Conservation (phyloP, 1,284 basidiomycete species). For the Cerioporus squamosus region DNA sequence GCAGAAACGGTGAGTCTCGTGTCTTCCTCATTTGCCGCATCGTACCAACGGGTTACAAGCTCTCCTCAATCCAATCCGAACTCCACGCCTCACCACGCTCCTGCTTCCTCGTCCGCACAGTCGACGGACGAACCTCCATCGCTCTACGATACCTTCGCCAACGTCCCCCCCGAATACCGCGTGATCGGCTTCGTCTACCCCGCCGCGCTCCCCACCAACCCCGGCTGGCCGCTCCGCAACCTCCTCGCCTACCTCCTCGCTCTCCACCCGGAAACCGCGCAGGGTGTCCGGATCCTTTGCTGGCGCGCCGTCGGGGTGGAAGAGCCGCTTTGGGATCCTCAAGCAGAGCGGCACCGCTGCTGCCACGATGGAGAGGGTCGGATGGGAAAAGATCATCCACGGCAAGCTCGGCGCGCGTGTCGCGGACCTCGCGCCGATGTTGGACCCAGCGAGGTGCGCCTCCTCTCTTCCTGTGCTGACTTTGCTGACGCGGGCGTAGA, state of each 20-base stretch:
- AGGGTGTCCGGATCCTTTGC: constrained; percentile 69
- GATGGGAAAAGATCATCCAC: constrained; percentile 92
- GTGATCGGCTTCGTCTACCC: constrained; percentile 87
- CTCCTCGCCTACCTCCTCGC: constrained; percentile 81
- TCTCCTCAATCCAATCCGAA: constrained; percentile 53
- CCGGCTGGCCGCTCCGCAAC: constrained; percentile 96
- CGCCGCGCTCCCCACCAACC: constrained; percentile 73
- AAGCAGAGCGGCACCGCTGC: constrained; percentile 29
- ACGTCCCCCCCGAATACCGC: constrained; percentile 46
- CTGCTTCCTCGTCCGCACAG: constrained; percentile 63
- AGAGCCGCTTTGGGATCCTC: constrained; percentile 64
- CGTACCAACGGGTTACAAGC: too few relatives aligned
- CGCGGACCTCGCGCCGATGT: constrained; percentile 93
- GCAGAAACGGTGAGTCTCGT: constrained; percentile 40
- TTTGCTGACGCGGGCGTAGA: constrained; percentile 41
- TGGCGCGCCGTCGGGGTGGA: constrained; percentile 74
- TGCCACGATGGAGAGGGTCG: constrained; percentile 49
- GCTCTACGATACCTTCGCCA: constrained; percentile 56
- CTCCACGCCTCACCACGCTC: constrained; percentile 47
- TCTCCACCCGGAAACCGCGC: constrained; percentile 50
- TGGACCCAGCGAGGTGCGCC: constrained; percentile 82
- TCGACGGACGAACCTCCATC: constrained; percentile 41
- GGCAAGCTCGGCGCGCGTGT: constrained; percentile 90
- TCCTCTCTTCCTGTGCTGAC: too few relatives aligned
- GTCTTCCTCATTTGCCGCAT: too few relatives aligned